phyloP scores from a whole-genome alignment of 2,329 filamentous ascomycete genomes.

The Stylonectria norvegica region DNA sequence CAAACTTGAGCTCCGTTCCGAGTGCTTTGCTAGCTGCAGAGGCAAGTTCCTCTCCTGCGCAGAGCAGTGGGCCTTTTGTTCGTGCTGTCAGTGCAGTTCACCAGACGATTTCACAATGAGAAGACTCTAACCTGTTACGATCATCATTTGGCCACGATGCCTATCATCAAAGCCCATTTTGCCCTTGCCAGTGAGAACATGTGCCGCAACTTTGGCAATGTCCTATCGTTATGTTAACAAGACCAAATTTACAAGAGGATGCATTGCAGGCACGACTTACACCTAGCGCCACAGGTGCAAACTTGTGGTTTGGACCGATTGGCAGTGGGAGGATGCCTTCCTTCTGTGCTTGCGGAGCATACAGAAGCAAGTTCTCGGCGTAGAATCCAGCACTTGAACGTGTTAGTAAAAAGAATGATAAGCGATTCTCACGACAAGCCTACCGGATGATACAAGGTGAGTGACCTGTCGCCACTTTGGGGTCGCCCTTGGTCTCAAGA shows the following conservation, averaged over 20 bases:
- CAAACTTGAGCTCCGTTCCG: constrained; percentile 31
- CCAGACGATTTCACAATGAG: neutral
- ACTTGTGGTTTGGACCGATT: constrained; percentile 45
- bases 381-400: constrained; percentile 45
- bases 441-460: constrained; percentile 47
- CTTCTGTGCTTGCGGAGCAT: constrained; percentile 42
- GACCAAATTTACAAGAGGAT: no score
- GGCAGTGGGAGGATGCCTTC: constrained; percentile 45
- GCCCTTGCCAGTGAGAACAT: constrained; percentile 46
- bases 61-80: constrained; percentile 46
- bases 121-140: constrained; percentile 39
- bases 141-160: constrained; percentile 51
- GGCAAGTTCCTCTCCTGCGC: constrained; percentile 44
- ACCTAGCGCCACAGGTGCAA: constrained; percentile 47
- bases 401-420: neutral
- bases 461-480: constrained; percentile 34
- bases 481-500: constrained; percentile 42
- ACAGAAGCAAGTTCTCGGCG: constrained; percentile 49
- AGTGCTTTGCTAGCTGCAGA: constrained; percentile 43
- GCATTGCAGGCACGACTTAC: constrained; percentile 25
- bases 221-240: no score
- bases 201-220: constrained; percentile 45
- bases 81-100: neutral
- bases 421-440: constrained; percentile 4
- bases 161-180: constrained; percentile 47